A percentile compares a stretch with the other conserved stretches of the same genome.
phyloP scores from a whole-genome alignment of 1,284 basidiomycete species.

The Ustilago tritici region DNA sequence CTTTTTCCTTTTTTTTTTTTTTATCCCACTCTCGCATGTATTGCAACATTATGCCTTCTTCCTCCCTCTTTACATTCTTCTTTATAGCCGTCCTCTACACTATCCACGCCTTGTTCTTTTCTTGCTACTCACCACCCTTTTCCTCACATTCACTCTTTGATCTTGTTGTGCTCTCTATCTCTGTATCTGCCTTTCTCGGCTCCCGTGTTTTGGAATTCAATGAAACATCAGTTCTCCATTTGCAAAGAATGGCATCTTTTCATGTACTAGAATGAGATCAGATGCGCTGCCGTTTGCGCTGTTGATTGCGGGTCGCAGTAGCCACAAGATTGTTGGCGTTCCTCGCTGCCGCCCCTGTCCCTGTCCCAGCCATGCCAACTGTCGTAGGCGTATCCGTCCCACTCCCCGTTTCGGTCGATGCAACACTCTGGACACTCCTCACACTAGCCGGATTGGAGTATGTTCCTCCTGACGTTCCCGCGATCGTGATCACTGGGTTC shows the following conservation, averaged over 20 bases:
- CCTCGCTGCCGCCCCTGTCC: background rate
- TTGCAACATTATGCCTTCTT: background rate
- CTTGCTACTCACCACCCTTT: background rate
- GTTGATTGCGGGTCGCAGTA: slow-evolving; percentile 42
- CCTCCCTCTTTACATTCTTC: slow-evolving; percentile 1
- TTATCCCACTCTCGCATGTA: background rate
- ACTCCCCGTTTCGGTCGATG: slow-evolving; percentile 9
- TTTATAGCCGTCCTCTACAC: slow-evolving; percentile 2
- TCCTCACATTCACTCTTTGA: background rate
- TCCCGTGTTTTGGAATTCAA: slow-evolving; percentile 13
- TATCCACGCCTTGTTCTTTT: background rate
- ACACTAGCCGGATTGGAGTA: slow-evolving; percentile 19
- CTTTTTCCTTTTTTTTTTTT: background rate
- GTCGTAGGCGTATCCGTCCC: slow-evolving; percentile 9
- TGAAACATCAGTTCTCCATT: slow-evolving; percentile 18
- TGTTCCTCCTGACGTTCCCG: slow-evolving; percentile 5
- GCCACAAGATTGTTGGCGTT: slow-evolving; percentile 26
- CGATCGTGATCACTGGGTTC: slow-evolving; percentile 29
- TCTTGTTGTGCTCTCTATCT: slow-evolving; percentile 21
- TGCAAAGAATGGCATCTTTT: background rate
- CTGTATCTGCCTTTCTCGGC: slow-evolving; percentile 14
- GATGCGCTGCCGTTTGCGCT: slow-evolving; percentile 45
- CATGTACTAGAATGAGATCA: background rate
- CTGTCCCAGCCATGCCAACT: background rate
- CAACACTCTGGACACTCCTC: slow-evolving; percentile 9